These are phyloP conservation scores for Candida anglica DNA, from an alignment of 805 yeast species.

Conservation along the genomic window DNA sequence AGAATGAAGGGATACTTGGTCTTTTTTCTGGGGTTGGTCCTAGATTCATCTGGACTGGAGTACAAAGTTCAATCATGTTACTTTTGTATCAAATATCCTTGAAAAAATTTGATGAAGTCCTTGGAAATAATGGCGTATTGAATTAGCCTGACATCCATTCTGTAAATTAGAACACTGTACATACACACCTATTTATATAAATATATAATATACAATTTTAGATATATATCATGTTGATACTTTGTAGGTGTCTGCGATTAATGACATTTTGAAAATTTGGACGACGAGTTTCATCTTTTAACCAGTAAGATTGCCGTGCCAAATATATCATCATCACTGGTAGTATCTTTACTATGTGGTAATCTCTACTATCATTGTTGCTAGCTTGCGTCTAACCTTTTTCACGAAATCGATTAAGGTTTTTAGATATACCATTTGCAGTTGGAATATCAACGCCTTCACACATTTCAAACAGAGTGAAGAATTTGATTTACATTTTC, in stretches of 20 bases:
- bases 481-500: too few species aligned
- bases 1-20: slow-evolving; percentile 72
- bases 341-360: too few species aligned
- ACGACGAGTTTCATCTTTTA: too few species aligned
- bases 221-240: neutral
- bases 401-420: too few species aligned
- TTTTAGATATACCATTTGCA: too few species aligned
- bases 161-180: too few species aligned
- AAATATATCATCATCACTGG: too few species aligned
- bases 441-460: too few species aligned
- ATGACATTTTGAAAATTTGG: neutral
- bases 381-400: too few species aligned
- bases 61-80: slow-evolving; percentile 93
- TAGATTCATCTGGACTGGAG: slow-evolving; percentile 91
- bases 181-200: neutral
- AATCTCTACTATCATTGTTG: too few species aligned
- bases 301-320: too few species aligned
- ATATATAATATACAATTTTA: neutral
- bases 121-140: slow-evolving; percentile 2
- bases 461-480: too few species aligned
- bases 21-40: slow-evolving; percentile 96
- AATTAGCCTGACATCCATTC: neutral
- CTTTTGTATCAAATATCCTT: slow-evolving; percentile 78
- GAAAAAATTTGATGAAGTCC: slow-evolving; percentile 41
- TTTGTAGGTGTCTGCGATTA: neutral